Evolutionary conservation across 2,329 filamentous ascomycete genomes (phyloP).

Genomic region (Lasiodiplodia gonubiensis): DNA sequence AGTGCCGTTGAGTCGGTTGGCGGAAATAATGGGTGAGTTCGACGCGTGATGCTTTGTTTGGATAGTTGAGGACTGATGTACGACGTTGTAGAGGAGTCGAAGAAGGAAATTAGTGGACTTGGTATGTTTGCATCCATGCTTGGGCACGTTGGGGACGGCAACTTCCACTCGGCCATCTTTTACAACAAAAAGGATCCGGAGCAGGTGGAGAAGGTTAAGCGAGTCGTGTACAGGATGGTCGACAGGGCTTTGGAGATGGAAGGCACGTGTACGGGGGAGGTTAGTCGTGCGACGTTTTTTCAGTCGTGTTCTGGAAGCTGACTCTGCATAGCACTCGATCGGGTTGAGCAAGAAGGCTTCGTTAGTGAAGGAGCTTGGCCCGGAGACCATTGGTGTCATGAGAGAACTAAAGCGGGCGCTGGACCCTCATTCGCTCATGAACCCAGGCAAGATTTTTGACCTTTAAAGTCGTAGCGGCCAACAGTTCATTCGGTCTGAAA

Average conservation of each 20-base stretch:
- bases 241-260: slow-evolving; percentile 89
- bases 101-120: slow-evolving; percentile 85
- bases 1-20: slow-evolving; percentile 63
- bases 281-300: not conserved
- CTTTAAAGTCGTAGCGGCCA: not conserved
- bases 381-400: slow-evolving; percentile 84
- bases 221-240: slow-evolving; percentile 88
- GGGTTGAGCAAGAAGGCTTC: slow-evolving; percentile 86
- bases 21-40: slow-evolving; percentile 64
- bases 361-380: slow-evolving; percentile 77
- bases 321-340: slow-evolving; percentile 64
- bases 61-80: not conserved
- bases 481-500: too few species aligned
- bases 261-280: slow-evolving; percentile 85
- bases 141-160: slow-evolving; percentile 90
- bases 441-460: slow-evolving; percentile 91
- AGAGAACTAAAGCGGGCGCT: slow-evolving; percentile 77
- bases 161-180: slow-evolving; percentile 93
- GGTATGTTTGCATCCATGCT: slow-evolving; percentile 86
- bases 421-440: slow-evolving; percentile 87
- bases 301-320: not conserved
- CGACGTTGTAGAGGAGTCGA: slow-evolving; percentile 71
- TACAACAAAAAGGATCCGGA: slow-evolving; percentile 74
- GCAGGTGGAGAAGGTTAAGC: slow-evolving; percentile 77
- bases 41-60: not conserved